Evolutionary conservation across 495 filamentous ascomycete genomes (phyloP).

Genomic region (Penicillium cosmopolitanum): DNA sequence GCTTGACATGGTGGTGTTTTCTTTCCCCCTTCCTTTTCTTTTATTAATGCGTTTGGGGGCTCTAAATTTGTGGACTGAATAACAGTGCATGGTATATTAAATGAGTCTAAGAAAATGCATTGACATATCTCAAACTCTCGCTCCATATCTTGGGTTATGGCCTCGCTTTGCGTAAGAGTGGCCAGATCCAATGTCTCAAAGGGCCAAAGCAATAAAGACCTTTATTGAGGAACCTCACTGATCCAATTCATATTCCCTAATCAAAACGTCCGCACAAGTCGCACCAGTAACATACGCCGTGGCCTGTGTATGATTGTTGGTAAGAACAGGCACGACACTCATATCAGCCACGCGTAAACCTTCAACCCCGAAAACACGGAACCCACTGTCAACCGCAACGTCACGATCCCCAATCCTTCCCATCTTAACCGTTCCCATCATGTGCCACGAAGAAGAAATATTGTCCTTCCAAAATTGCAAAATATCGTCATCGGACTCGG

Average conservation of each 20-base stretch:
- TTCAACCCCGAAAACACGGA: conserved; percentile 58
- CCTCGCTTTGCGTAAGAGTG: no score
- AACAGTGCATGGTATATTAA: neutral
- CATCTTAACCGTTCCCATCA: conserved; percentile 67
- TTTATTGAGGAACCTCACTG: no score
- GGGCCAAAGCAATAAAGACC: no score
- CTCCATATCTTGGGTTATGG: neutral
- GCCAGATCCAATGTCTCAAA: no score
- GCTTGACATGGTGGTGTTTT: conserved; percentile 24
- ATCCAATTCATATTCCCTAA: conserved; percentile 26
- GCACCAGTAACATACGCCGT: conserved; percentile 41
- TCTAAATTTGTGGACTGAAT: neutral
- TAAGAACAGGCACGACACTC: conserved; percentile 64
- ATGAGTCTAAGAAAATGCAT: conserved; percentile 6
- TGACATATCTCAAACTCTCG: neutral
- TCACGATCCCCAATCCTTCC: conserved; percentile 49
- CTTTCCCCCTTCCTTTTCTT: neutral
- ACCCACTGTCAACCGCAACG: conserved; percentile 58
- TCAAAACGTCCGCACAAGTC: conserved; percentile 34
- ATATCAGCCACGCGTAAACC: conserved; percentile 66
- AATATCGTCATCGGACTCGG: conserved; percentile 59
- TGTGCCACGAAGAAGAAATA: conserved; percentile 50
- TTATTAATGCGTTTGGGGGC: neutral
- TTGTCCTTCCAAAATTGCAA: conserved; percentile 49
- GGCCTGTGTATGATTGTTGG: conserved; percentile 45